Base-by-base conservation (phyloP, 2,329 filamentous ascomycete species). In the Sporothrix mexicana region DNA sequence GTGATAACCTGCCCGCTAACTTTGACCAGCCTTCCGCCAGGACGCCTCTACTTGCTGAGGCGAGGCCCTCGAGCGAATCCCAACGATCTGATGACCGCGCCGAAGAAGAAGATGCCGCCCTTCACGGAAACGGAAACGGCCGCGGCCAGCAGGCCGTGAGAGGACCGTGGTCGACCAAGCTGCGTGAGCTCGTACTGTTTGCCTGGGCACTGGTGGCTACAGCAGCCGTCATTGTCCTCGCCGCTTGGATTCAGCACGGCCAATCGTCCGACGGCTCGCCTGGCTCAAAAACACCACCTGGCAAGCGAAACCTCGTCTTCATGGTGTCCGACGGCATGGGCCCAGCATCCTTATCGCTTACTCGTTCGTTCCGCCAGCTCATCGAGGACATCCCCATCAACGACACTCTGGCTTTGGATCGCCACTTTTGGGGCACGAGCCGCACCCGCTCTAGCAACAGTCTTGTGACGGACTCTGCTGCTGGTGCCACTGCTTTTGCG, bases 271-370 rank as follows among this genome's bases (percentile, higher is more conserved):
- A 75, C 72, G 79, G 75, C 47, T 73, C 76, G 41, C 72, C 75
- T 61, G 36, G 30, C 10, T 3, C 45, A 0, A 30, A 25, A 2
- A 76, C 76, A 66, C 77, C 84, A 85, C 72, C 82, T 78, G 89
- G 90, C 70, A 99, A 98, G 86, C 89, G 93, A 71, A 99, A 98
- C 82, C 86, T 99, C 70, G 92, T 99, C 78, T 98, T 99, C 85
- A 99, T 99, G 96, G 95, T 99, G 51, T 97, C 94, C 0, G 96
- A 99, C 81, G 96, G 96, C 79, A 99, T 99, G 96, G 96, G 96
- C 0, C 96, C 96, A 8, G 93, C 96, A 9, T 95, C 93, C 77
- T 86, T 99, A 71, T 92, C 92, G 36, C 82, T 99, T 80, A 97
- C 96, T 7, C 88, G 96, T 72, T 93, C 91, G 79, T 99, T 92